phyloP scores from a whole-genome alignment of 2,329 filamentous ascomycete species.

The Fusarium illudens region DNA sequence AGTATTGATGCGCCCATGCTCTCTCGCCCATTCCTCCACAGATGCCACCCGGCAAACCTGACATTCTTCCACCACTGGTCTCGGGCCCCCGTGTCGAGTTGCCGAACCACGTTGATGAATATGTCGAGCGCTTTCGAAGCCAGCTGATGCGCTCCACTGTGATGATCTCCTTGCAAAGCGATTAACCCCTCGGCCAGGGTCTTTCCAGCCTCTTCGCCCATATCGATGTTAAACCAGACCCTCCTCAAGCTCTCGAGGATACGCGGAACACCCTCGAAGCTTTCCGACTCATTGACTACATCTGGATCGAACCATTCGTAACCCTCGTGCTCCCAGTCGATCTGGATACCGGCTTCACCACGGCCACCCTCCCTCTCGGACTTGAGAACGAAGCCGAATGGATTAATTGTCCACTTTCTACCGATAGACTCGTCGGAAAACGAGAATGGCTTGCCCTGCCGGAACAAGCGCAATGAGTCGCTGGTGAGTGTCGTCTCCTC shows the following conservation, averaged over 20 bases:
- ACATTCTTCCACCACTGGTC: slow-evolving; percentile 63
- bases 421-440: slow-evolving; percentile 63
- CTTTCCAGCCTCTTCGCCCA: slow-evolving; percentile 55
- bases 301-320: slow-evolving; percentile 66
- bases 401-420: slow-evolving; percentile 69
- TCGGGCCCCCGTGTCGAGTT: slow-evolving; percentile 40
- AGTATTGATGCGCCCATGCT: slow-evolving; percentile 71
- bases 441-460: slow-evolving; percentile 65
- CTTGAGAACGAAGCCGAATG: slow-evolving; percentile 66
- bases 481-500: slow-evolving; percentile 68
- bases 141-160: slow-evolving; percentile 67
- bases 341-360: slow-evolving; percentile 57
- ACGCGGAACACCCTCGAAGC: slow-evolving; percentile 63
- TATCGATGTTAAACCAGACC: slow-evolving; percentile 66
- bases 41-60: slow-evolving; percentile 68
- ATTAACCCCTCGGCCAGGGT: slow-evolving; percentile 58
- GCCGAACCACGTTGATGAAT: slow-evolving; percentile 56
- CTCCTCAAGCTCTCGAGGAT: slow-evolving; percentile 65
- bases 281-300: slow-evolving; percentile 55
- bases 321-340: slow-evolving; percentile 70
- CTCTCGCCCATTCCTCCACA: slow-evolving; percentile 71
- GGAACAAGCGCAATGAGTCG: slow-evolving; percentile 58
- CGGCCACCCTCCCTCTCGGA: slow-evolving; percentile 37
- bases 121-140: slow-evolving; percentile 61
- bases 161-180: slow-evolving; percentile 62